Evolutionary conservation across 2,329 filamentous ascomycete genomes (phyloP).

Genomic region (Hypoxylon sp.): DNA sequence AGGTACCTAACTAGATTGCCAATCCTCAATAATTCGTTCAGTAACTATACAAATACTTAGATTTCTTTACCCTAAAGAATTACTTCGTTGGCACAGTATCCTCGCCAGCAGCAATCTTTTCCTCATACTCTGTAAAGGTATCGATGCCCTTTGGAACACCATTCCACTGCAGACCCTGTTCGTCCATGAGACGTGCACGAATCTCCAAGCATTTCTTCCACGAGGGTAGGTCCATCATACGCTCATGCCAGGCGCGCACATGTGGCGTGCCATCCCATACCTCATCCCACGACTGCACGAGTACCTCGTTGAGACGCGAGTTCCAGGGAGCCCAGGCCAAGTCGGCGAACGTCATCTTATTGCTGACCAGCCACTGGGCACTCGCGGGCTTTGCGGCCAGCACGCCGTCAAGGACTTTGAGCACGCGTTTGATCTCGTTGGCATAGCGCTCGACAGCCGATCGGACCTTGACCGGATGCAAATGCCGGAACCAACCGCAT

Average conservation of each 20-base stretch:
- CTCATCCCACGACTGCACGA: constrained; percentile 38
- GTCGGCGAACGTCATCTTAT: constrained; percentile 33
- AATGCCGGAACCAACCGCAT: neutral
- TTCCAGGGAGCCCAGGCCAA: constrained; percentile 38
- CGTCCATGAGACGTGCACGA: constrained; percentile 48
- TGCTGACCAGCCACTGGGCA: constrained; percentile 27
- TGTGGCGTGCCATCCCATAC: constrained; percentile 40
- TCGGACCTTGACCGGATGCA: neutral
- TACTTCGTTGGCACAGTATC: too few relatives aligned
- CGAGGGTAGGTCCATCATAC: constrained; percentile 45
- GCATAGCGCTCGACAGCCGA: neutral
- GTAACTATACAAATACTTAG: too few relatives aligned
- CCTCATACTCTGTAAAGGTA: constrained; percentile 43
- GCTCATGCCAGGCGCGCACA: constrained; percentile 49
- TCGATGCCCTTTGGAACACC: constrained; percentile 49
- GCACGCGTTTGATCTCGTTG: neutral
- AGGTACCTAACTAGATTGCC: too few relatives aligned
- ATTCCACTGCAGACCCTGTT: constrained; percentile 49
- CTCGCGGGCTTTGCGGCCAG: neutral
- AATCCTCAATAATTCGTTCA: too few relatives aligned
- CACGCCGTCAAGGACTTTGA: neutral
- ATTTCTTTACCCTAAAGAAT: too few relatives aligned
- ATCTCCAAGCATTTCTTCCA: constrained; percentile 48
- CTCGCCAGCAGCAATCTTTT: constrained; percentile 36
- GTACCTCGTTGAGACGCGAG: constrained; percentile 33